Evolutionary conservation across 2,329 filamentous ascomycete species (phyloP).

Genomic region (Colletotrichum musicola): DNA sequence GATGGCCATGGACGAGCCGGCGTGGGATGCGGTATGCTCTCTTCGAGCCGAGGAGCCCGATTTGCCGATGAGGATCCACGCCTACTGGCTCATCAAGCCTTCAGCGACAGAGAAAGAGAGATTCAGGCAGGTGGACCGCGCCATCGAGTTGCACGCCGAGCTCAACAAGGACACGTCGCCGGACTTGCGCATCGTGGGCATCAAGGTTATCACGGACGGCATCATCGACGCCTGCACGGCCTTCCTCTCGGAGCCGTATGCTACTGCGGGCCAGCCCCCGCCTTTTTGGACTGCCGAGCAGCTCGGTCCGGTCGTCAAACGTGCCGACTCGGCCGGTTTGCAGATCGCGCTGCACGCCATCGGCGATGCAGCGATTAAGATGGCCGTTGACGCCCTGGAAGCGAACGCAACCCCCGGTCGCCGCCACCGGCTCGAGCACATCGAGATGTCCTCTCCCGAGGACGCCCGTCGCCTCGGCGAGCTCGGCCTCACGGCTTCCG

Average conservation of each 20-base stretch:
- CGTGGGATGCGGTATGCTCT: conserved; percentile 64
- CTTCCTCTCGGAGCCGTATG: conserved; percentile 66
- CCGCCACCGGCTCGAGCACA: conserved; percentile 69
- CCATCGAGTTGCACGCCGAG: conserved; percentile 56
- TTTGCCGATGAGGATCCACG: conserved; percentile 61
- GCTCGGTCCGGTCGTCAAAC: conserved; percentile 62
- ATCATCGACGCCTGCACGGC: conserved; percentile 71
- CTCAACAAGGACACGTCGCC: conserved; percentile 52
- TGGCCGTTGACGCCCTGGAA: conserved; percentile 63
- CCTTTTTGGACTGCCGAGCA: conserved; percentile 64
- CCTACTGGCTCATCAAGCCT: conserved; percentile 70
- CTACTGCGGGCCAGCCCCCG: conserved; percentile 56
- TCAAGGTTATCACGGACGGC: conserved; percentile 70
- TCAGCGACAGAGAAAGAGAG: conserved; percentile 55
- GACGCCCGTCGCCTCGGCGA: conserved; percentile 64
- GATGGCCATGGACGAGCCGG: conserved; percentile 72
- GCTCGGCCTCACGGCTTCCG: conserved; percentile 64
- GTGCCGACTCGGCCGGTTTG: conserved; percentile 60
- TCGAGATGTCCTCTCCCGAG: conserved; percentile 63
- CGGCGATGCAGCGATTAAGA: conserved; percentile 64
- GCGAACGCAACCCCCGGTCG: conserved; percentile 51
- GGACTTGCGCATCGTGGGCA: conserved; percentile 62
- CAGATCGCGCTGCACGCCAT: conserved; percentile 71
- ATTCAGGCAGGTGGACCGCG: conserved; percentile 62
- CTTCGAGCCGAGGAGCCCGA: conserved; percentile 53